Percentiles rank a stretch among this genome's conserved stretches.
phyloP scores from a whole-genome alignment of 495 filamentous ascomycete species.

The Astrocystis sublimbata region DNA sequence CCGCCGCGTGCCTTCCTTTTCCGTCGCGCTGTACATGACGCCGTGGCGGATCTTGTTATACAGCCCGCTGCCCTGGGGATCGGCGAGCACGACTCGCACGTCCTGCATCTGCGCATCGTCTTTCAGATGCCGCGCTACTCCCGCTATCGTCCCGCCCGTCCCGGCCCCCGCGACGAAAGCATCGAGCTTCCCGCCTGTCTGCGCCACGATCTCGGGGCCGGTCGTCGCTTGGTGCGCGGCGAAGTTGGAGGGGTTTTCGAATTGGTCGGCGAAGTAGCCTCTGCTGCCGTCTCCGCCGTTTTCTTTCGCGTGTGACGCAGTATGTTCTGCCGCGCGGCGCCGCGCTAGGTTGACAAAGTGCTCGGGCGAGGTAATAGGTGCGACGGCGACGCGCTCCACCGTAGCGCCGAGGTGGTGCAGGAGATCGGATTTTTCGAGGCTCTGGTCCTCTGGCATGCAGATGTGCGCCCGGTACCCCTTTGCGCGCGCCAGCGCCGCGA shows the following conservation, averaged over 20 bases:
- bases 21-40: slow-evolving; percentile 90
- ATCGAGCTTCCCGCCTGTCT: slow-evolving; percentile 75
- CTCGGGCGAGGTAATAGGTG: slow-evolving; percentile 83
- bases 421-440: slow-evolving; percentile 82
- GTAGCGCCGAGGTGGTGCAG: slow-evolving; percentile 87
- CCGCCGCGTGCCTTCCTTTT: slow-evolving; percentile 85
- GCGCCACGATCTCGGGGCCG: slow-evolving; percentile 82
- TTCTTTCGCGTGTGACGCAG: slow-evolving; percentile 42
- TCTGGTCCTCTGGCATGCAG: slow-evolving; percentile 94
- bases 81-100: slow-evolving; percentile 78
- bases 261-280: slow-evolving; percentile 96
- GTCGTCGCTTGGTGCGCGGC: slow-evolving; percentile 78
- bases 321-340: slow-evolving; percentile 70
- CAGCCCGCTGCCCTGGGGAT: slow-evolving; percentile 90
- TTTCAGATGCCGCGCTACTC: slow-evolving; percentile 81
- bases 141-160: slow-evolving; percentile 91
- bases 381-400: slow-evolving; percentile 85
- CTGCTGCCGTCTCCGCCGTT: slow-evolving; percentile 45
- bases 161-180: slow-evolving; percentile 96
- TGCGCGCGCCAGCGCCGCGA: slow-evolving; percentile 84
- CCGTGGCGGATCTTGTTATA: slow-evolving; percentile 89
- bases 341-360: slow-evolving; percentile 96
- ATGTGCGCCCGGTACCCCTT: slow-evolving; percentile 92
- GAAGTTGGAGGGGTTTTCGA: slow-evolving; percentile 88
- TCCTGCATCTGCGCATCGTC: slow-evolving; percentile 43